Evolutionary conservation across 1,139 yeast genomes (phyloP).

Genomic region (Geotrichum bryndzae): DNA sequence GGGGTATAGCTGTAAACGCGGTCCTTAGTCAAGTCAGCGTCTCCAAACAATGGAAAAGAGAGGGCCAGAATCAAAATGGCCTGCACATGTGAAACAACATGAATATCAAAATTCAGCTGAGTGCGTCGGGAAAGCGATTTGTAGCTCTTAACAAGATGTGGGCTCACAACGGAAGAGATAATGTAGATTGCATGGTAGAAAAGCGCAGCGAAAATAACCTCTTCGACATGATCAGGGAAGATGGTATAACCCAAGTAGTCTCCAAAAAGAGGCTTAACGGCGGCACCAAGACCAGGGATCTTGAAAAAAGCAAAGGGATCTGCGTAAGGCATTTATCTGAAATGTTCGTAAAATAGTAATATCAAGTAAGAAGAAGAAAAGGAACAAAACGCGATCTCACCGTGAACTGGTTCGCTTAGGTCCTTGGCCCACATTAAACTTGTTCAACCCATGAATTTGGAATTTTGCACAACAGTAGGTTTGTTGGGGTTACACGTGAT

Average conservation of each 20-base stretch:
- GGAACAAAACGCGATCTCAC: background rate
- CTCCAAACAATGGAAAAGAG: slow-evolving; percentile 56
- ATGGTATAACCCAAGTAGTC: slow-evolving; percentile 25
- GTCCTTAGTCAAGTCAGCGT: slow-evolving; percentile 45
- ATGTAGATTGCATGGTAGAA: slow-evolving; percentile 44
- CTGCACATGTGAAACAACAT: slow-evolving; percentile 83
- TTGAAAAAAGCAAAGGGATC: slow-evolving; percentile 16
- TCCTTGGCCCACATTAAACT: background rate
- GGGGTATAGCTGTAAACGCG: slow-evolving; percentile 61
- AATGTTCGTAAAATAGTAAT: background rate
- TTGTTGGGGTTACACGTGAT: background rate
- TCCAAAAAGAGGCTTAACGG: slow-evolving; percentile 14
- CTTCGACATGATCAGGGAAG: slow-evolving; percentile 47
- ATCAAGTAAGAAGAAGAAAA: background rate
- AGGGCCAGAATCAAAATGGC: slow-evolving; percentile 52
- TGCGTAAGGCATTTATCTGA: slow-evolving; percentile 10
- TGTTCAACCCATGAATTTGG: background rate
- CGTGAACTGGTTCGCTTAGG: background rate
- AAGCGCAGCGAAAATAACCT: slow-evolving; percentile 42
- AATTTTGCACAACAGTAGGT: background rate
- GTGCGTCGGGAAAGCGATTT: slow-evolving; percentile 42
- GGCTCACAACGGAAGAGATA: slow-evolving; percentile 44
- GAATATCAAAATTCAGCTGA: slow-evolving; percentile 74
- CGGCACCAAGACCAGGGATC: slow-evolving; percentile 15
- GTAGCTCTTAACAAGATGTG: slow-evolving; percentile 38